Conservation (phyloP, 2,329 filamentous ascomycete genomes). For the Ploettnerulaceae sp. region DNA sequence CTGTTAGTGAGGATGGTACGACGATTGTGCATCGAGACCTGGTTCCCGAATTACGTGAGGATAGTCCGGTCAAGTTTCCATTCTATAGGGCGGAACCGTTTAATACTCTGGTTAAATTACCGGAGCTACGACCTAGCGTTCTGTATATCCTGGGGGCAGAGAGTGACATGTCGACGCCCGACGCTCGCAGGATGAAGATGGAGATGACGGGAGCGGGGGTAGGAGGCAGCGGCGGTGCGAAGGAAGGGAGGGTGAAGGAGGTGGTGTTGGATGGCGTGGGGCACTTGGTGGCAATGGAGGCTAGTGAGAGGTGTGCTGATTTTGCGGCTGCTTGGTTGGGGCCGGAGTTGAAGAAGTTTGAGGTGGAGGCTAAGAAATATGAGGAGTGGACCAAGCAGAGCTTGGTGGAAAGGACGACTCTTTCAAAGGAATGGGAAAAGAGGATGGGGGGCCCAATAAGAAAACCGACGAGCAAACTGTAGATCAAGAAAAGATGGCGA, state of each 20-base stretch:
- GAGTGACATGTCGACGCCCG: constrained; percentile 51
- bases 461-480: constrained; percentile 17
- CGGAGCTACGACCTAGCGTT: constrained; percentile 56
- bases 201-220: constrained; percentile 57
- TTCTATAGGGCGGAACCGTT: constrained; percentile 65
- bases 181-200: constrained; percentile 54
- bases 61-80: constrained; percentile 36
- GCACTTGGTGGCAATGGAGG: constrained; percentile 82
- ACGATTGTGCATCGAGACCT: constrained; percentile 46
- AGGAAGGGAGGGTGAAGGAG: constrained; percentile 62
- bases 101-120: constrained; percentile 52
- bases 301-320: constrained; percentile 60
- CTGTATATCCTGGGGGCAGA: constrained; percentile 64
- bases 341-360: constrained; percentile 53
- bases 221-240: constrained; percentile 61
- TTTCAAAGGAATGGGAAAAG: constrained; percentile 49
- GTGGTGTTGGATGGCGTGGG: constrained; percentile 61
- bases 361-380: constrained; percentile 51
- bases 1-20: constrained; percentile 29
- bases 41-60: constrained; percentile 33
- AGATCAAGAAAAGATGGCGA: background rate
- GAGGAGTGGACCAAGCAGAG: constrained; percentile 44
- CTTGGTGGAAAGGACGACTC: constrained; percentile 50
- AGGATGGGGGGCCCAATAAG: constrained; percentile 17
- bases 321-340: constrained; percentile 53